Base-by-base conservation (phyloP, 352 stramenopile genomes). In the Globisporangium camurandrum region DNA sequence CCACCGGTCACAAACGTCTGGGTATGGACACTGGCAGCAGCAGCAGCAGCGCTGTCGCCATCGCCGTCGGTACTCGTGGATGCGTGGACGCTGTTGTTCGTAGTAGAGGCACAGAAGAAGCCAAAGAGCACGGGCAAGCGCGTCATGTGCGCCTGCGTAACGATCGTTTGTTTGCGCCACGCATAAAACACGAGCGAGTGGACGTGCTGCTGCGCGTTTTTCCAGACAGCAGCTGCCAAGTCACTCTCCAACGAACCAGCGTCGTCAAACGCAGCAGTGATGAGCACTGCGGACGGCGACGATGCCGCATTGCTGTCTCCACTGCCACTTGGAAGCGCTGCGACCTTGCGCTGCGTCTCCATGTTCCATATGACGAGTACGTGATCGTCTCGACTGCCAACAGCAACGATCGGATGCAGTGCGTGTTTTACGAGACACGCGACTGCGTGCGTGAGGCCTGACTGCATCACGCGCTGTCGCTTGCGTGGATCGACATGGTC, bases 1-100 rank as follows among this genome's bases (percentile, higher is more conserved):
- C 78, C 75, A n/a, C 74, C 75, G 22, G 58, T 82, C 20, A 90
- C 69, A 49, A 90, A 86, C 1, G 40, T 31, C 19, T 50, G 49
- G n/a, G n/a, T n/a, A n/a, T n/a, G n/a, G 3, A 39, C 24, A 12
- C 30, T 48, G 5, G 22, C 5, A 16, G 51, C 8, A 11, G 44
- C 14, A 45, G 9, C 26, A 4, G 33, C 40, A 7, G 17, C 19
- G 20, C 38, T 48, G 39, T 20, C 41, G 48, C 19, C 28, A 20
- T 19, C 12, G 14, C 26, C 38, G 10, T 26, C n/a, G 8, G 14
- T 17, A 19, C 30, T n/a, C n/a, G n/a, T n/a, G n/a, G n/a, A n/a
- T n/a, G n/a, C n/a, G n/a, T n/a, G n/a, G n/a, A n/a, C n/a, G n/a
- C n/a, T n/a, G n/a, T n/a, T n/a, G n/a, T n/a, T n/a, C n/a, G n/a